These are phyloP conservation scores for Penicillium sp. DNA, from an alignment of 2,329 filamentous ascomycete species.

Conservation along the genomic window DNA sequence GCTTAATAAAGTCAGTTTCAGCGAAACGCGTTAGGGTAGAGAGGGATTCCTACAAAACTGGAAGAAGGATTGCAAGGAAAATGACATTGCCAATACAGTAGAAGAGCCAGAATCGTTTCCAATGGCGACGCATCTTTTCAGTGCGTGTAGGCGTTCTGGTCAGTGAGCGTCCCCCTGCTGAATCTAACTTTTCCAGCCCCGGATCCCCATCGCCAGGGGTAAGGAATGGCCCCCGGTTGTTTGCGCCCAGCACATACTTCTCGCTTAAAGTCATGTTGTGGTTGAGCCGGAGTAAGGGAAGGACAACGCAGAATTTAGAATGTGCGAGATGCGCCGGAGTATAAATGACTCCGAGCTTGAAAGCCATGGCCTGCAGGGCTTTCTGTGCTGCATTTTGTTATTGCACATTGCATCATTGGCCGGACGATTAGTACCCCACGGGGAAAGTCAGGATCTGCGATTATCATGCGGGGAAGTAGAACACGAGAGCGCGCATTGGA, in stretches of 20 bases:
- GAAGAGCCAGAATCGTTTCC: constrained; percentile 46
- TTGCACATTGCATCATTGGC: constrained; percentile 8
- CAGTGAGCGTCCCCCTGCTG: constrained; percentile 10
- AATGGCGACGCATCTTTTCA: constrained; percentile 45
- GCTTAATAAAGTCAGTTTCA: constrained; percentile 25
- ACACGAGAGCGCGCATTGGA: neutral
- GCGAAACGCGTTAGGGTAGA: neutral
- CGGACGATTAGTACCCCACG: constrained; percentile 9
- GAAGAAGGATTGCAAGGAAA: constrained; percentile 48
- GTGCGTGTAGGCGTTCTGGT: constrained; percentile 8
- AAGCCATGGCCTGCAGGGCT: neutral
- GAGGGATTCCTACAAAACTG: constrained; percentile 45
- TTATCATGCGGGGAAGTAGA: constrained; percentile 9
- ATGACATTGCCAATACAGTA: constrained; percentile 46
- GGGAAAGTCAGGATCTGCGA: constrained; percentile 8
- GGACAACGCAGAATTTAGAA: neutral
- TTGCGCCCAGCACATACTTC: constrained; percentile 15
- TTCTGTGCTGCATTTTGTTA: neutral
- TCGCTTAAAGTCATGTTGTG: constrained; percentile 4
- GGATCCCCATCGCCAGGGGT: constrained; percentile 5
- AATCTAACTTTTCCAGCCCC: constrained; percentile 13
- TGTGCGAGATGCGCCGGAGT: neutral
- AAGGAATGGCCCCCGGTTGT: constrained; percentile 13
- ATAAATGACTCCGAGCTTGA: neutral
- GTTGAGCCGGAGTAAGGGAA: neutral